phyloP scores from a whole-genome alignment of 495 filamentous ascomycete species.

The Penicillium waksmanii region DNA sequence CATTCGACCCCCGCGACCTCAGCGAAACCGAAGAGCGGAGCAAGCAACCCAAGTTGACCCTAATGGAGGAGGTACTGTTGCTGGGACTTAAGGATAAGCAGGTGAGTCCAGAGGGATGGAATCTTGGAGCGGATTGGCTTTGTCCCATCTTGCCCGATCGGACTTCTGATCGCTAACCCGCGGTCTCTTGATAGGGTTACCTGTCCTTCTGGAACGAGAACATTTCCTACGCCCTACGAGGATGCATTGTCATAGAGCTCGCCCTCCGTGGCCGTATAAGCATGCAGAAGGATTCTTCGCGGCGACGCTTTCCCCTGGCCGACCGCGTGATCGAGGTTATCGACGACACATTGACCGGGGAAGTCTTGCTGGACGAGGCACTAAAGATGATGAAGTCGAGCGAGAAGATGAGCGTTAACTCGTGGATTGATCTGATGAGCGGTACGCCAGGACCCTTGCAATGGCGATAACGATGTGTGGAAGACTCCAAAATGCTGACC shows the following conservation, averaged over 20 bases:
- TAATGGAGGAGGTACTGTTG: slow-evolving; percentile 97
- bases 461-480: slow-evolving; percentile 3
- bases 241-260: slow-evolving; percentile 96
- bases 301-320: slow-evolving; percentile 87
- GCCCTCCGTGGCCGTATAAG: slow-evolving; percentile 94
- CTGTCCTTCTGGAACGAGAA: slow-evolving; percentile 99
- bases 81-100: slow-evolving; percentile 98
- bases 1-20: slow-evolving; percentile 95
- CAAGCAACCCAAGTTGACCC: slow-evolving; percentile 96
- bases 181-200: slow-evolving; percentile 68
- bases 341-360: slow-evolving; percentile 94
- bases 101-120: slow-evolving; percentile 53
- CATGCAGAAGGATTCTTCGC: slow-evolving; percentile 96
- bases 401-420: slow-evolving; percentile 99
- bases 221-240: slow-evolving; percentile 95
- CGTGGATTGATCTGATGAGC: slow-evolving; percentile 98
- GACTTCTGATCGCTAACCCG: slow-evolving; percentile 26
- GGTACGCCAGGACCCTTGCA: slow-evolving; percentile 58
- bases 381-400: slow-evolving; percentile 99
- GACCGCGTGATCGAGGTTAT: slow-evolving; percentile 95
- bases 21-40: slow-evolving; percentile 94
- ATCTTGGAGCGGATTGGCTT: slow-evolving; percentile 6
- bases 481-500: slow-evolving; percentile 12
- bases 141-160: not conserved
- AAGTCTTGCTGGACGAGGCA: slow-evolving; percentile 94